phyloP scores from a whole-genome alignment of 2,329 filamentous ascomycete species.

The Hypoxylon sp. region DNA sequence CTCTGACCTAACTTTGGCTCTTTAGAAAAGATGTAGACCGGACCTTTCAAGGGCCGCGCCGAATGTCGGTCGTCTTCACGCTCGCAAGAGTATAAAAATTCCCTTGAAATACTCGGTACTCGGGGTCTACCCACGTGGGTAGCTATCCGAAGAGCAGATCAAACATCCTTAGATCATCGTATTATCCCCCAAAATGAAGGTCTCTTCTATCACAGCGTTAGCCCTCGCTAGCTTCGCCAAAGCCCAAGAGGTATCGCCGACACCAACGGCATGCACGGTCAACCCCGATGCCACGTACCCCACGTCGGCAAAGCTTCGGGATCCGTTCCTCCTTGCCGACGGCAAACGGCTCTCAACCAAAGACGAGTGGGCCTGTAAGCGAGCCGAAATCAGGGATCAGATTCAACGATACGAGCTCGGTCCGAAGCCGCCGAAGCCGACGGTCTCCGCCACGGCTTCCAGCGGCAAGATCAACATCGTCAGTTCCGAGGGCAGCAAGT shows the following conservation, averaged over 20 bases:
- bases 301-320: conserved; percentile 45
- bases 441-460: conserved; percentile 55
- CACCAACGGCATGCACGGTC: conserved; percentile 14
- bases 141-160: not conserved
- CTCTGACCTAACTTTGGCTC: not conserved
- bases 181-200: conserved; percentile 4
- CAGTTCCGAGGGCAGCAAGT: conserved; percentile 54
- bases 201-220: not conserved
- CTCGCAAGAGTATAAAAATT: not conserved
- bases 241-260: conserved; percentile 25
- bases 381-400: conserved; percentile 57
- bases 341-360: conserved; percentile 57
- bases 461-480: conserved; percentile 56
- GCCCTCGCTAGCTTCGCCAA: not conserved
- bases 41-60: not conserved
- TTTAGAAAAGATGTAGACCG: not conserved
- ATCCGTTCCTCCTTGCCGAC: conserved; percentile 60
- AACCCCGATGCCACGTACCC: conserved; percentile 19
- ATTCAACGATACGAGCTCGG: conserved; percentile 60
- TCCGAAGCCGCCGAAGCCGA: conserved; percentile 54
- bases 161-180: not conserved
- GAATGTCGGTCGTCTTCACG: not conserved
- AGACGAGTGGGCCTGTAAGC: conserved; percentile 60
- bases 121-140: not conserved
- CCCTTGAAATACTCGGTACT: not conserved